Evolutionary conservation across 257 asterid species (phyloP).

Genomic region (Solanum corneliomulleri): DNA sequence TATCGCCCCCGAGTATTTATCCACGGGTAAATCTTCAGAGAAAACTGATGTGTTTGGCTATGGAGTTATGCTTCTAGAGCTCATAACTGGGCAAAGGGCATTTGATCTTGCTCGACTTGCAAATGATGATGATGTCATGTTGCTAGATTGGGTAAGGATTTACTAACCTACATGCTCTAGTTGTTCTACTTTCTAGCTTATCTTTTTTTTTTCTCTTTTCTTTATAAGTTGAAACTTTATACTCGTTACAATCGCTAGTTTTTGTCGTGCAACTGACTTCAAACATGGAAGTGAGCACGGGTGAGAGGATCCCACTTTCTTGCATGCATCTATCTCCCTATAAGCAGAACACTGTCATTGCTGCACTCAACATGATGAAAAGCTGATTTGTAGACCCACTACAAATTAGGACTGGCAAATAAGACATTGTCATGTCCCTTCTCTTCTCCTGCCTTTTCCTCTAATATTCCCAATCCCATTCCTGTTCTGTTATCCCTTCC

Average conservation of each 20-base stretch:
- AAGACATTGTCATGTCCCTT: neutral
- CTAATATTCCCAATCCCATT: neutral
- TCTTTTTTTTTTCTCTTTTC: neutral
- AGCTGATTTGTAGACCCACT: neutral
- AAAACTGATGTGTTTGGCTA: constrained; percentile 90
- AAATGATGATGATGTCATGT: constrained; percentile 81
- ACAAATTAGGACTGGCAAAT: neutral
- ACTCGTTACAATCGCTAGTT: neutral
- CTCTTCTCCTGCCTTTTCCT: neutral
- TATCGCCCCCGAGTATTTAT: constrained; percentile 77
- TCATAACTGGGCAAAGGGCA: constrained; percentile 86
- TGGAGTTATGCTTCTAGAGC: constrained; percentile 96
- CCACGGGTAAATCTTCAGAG: constrained; percentile 80
- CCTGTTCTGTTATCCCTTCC: neutral
- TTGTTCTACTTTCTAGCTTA: neutral
- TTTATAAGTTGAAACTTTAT: neutral
- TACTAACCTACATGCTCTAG: neutral
- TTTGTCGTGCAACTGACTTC: neutral
- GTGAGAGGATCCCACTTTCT: neutral
- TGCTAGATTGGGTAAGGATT: constrained; percentile 83
- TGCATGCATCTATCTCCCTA: neutral
- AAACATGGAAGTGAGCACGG: neutral
- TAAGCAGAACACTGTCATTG: neutral
- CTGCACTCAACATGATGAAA: neutral
- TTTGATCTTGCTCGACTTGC: constrained; percentile 93